A percentile compares a stretch with the other conserved stretches of the same genome.
Conservation (phyloP, 257 asterid genomes). For the Solanum neorickii region DNA sequence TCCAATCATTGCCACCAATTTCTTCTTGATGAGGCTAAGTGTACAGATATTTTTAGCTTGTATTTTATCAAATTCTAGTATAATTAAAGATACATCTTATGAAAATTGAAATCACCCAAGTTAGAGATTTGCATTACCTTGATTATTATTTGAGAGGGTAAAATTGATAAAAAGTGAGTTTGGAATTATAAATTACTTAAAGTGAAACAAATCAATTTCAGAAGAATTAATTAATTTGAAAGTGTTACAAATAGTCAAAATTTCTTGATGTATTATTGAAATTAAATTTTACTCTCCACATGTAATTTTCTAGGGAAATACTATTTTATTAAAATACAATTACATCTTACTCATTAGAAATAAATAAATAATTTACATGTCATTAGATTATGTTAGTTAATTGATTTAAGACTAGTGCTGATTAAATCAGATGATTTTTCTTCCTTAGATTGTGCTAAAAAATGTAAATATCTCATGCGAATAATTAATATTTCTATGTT, state of each 20-base stretch:
- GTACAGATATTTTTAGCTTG: not conserved
- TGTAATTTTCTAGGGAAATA: not conserved
- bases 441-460: no score
- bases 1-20: not conserved
- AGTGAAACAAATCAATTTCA: not conserved
- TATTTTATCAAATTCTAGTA: not conserved
- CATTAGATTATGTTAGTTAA: no score
- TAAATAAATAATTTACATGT: not conserved
- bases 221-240: not conserved
- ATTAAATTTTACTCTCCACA: not conserved
- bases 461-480: no score
- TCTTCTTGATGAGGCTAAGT: not conserved
- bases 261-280: not conserved
- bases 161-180: not conserved
- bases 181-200: not conserved
- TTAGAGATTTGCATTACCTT: not conserved
- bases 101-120: not conserved
- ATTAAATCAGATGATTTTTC: no score
- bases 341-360: not conserved
- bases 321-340: fast-evolving
- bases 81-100: not conserved
- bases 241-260: not conserved
- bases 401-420: not conserved
- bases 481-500: no score
- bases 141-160: not conserved